Evolutionary conservation across 192 early-diverging fungal genomes (phyloP), one percentile per base, ranked within the genome.

Genomic region (Martensiomyces pterosporus): DNA sequence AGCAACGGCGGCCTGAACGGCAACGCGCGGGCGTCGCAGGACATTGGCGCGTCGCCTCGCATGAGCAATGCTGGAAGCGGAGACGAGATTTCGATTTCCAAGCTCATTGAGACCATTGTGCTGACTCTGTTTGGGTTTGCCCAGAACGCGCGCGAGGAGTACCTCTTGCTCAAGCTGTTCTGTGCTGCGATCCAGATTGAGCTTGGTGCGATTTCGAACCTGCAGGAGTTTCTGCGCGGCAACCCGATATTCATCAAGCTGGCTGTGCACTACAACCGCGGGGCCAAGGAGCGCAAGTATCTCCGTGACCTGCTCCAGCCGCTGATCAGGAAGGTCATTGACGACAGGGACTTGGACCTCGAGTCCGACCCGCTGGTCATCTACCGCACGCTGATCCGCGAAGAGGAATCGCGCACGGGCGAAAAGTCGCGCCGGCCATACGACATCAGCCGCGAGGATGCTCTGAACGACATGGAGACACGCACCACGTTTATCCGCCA

Each of bases 201-300:
- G 80, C 81, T 99, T 40, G 83, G 85, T 17, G 84, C 85, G 23
- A 88, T 94, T 15, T 57, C 81, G 26, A 82, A 83, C 5, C 53
- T 93, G 17, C 88, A 89, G 25, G 97, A 99, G 54, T 95, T 97
- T 60, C 74, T 94, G 80, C 74, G 89, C 10, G 90, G 90, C 18
- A 95, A 99, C 72, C 97, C 94, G 32, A 83, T 94, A 21, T 98
- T 98, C 66, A 91, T 99, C 79, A 93, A 93, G 67, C 81, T 99
- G 29, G 90, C 95, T 0, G 84, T 98, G 23, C 91, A 97, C 49
- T 93, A 92, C 63, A 93, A 89, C 60, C 81, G 93, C 49, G 93
- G 95, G 15, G 91, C 93, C 47, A 93, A 97, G 64, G 95, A 99
- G 60, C 82, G 88, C 53, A 82, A 87, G 49, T 99, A 88, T 60